Base-by-base conservation (phyloP, 305 asterid genomes). In the Fraxinus baroniana region DNA sequence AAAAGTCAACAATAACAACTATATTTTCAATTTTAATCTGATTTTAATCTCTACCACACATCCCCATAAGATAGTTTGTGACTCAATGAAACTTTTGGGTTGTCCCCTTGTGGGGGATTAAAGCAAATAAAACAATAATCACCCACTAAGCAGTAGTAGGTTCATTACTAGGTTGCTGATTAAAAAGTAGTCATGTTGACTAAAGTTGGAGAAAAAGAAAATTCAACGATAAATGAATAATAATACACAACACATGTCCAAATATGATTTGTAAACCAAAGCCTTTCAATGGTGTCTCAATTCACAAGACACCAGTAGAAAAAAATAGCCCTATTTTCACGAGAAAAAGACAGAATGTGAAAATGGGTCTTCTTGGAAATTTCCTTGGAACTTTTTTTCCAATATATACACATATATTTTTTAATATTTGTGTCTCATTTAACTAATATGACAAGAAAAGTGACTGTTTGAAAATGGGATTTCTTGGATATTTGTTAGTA, bases 401-500 rank as follows among this genome's bases (percentile, higher is more conserved):
- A 41, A 39, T 10, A 7, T 36, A 36, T 36, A 2, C 5, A 44
- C 1, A 44, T 44, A 2, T 44, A 2, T 10, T 2, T 46, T 10
- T 46, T 46, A 3, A 46, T 46, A 46, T 46, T 13, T 46, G 80
- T 79, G 80, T 64, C 77, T 57, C 41, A n/a, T 24, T 60, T 41
- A 70, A 72, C 60, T 74, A 84, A 77, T 74, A 79, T 22, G 80
- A 62, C 83, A 82, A 77, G 83, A 46, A 71, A 80, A 72, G 85
- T 81, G 81, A 62, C 18, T 2, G 44, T 36, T 68, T 33, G 1
- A 18, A 57, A 60, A 18, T 22, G 33, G 41, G 71, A 8, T 49
- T 87, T 85, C 93, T 82, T 2, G 3, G 91, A 88, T 87, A 73
- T 80, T n/a, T n/a, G n/a, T n/a, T n/a, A n/a, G n/a, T n/a, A n/a